Percentiles rank a stretch among this genome's conserved stretches.
phyloP scores from a whole-genome alignment of 352 stramenopile genomes.

The Phytophthora idaei region DNA sequence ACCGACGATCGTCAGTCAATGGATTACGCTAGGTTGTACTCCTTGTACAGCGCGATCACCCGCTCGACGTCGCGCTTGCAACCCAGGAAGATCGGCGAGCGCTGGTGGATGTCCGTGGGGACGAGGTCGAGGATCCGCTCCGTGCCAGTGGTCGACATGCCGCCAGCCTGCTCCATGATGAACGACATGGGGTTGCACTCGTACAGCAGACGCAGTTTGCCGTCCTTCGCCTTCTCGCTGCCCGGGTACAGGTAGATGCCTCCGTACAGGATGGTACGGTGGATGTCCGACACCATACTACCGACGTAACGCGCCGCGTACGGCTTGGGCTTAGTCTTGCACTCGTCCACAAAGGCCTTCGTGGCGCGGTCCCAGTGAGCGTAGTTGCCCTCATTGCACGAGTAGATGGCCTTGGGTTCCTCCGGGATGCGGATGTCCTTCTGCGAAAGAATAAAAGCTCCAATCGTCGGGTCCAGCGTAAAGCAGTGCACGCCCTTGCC shows the following conservation, averaged over 20 bases:
- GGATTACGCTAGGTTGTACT: constrained; percentile 52
- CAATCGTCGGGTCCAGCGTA: constrained; percentile 98
- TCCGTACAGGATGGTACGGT: constrained; percentile 98
- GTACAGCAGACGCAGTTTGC: constrained; percentile 98
- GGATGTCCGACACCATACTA: constrained; percentile 99
- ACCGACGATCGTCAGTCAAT: background rate
- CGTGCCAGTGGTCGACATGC: constrained; percentile 94
- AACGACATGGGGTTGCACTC: constrained; percentile 99
- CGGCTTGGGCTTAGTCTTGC: constrained; percentile 78
- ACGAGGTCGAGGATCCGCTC: constrained; percentile 94
- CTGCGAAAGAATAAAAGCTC: constrained; percentile 98
- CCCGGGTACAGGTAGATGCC: constrained; percentile 98
- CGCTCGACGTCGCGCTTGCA: constrained; percentile 88
- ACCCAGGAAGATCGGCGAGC: constrained; percentile 98
- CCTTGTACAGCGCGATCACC: constrained; percentile 76
- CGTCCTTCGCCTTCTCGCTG: constrained; percentile 91
- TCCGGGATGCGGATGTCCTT: constrained; percentile 95
- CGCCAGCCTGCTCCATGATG: constrained; percentile 98
- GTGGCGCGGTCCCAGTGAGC: constrained; percentile 95
- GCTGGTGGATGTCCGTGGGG: constrained; percentile 96
- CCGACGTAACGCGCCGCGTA: constrained; percentile 96
- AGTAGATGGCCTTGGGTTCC: constrained; percentile 94
- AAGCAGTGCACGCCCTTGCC: constrained; percentile 96
- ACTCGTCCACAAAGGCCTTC: constrained; percentile 85
- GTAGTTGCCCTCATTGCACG: constrained; percentile 98